Evolutionary conservation across 257 asterid genomes (phyloP), one percentile per base, ranked within the genome.

Genomic region (Rhazya stricta): DNA sequence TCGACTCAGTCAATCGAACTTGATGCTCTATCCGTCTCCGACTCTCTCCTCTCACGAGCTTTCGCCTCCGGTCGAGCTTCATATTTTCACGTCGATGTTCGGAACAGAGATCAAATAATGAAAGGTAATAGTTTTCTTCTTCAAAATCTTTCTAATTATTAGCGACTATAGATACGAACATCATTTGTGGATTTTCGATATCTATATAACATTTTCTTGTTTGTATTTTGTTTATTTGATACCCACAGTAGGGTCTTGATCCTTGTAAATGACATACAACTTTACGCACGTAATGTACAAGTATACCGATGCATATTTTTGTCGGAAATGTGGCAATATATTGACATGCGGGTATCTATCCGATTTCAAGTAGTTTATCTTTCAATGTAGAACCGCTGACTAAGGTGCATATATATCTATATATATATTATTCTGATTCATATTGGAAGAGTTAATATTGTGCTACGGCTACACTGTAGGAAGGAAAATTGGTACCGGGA

Each of bases 11-110:
- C 88, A 51, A 85, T 82, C 42, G 85, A 88, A 62, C 90, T 85
- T 78, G 84, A 83, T 66, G 81, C 84, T 42, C 81, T 84, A 36
- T 80, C 82, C 36, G 92, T 85, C 75, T 78, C 83, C 53, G 94
- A 90, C 69, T 77, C 90, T 58, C 78, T 84, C 60, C 88, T 93
- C 63, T 80, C 91, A 12, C 86, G 83, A 67, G 96, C 96, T 62
- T 51, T 93, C 32, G 79, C 87, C 75, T 83, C 93, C 66, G 91
- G 93, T 39, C 93, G 85, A 58, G 97, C 93, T 68, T 78, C 82
- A 63, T 93, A 91, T 81, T 65, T 75, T 81, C 94, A 81, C 53
- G 97, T 88, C 50, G 97, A 91, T 76, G 87, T 88, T 72, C 86
- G 86, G 69, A 74, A 86, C 77, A 85, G 84, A 83, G 80, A 84